phyloP scores from a whole-genome alignment of 2,329 filamentous ascomycete genomes.

The Sclerotiophoma versabilis region DNA sequence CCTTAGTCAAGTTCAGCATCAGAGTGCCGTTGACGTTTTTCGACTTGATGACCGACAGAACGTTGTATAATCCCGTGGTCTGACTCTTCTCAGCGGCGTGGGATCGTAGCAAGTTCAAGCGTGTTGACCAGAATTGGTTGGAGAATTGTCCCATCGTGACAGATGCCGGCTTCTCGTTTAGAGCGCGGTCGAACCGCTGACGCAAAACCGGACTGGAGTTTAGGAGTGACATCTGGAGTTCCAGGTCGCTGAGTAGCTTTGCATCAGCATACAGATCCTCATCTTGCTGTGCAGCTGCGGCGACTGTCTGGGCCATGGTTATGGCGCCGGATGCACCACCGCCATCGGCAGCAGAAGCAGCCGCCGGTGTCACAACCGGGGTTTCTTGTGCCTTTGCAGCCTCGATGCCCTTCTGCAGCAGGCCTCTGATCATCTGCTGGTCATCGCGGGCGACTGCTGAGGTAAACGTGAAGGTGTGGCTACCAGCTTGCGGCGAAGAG shows the following conservation, averaged over 20 bases:
- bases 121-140: conserved; percentile 91
- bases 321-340: conserved; percentile 68
- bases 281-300: conserved; percentile 51
- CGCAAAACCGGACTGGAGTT: conserved; percentile 78
- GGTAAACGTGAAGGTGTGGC: conserved; percentile 90
- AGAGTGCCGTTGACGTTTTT: conserved; percentile 72
- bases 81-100: conserved; percentile 90
- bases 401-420: conserved; percentile 79
- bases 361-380: conserved; percentile 44
- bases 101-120: conserved; percentile 83
- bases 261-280: conserved; percentile 81
- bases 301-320: conserved; percentile 76
- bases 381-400: conserved; percentile 63
- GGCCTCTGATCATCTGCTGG: conserved; percentile 83
- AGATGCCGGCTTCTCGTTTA: conserved; percentile 81
- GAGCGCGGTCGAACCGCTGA: conserved; percentile 85
- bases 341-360: conserved; percentile 25
- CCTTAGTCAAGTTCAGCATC: conserved; percentile 84
- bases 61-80: conserved; percentile 89
- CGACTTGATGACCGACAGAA: conserved; percentile 87
- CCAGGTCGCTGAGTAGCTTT: conserved; percentile 77
- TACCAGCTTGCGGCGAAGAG: conserved; percentile 65
- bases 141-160: conserved; percentile 84
- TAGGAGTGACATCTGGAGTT: conserved; percentile 86
- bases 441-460: conserved; percentile 80